phyloP scores from a whole-genome alignment of 169 alveolate species.

The Toxoplasma gondii region DNA sequence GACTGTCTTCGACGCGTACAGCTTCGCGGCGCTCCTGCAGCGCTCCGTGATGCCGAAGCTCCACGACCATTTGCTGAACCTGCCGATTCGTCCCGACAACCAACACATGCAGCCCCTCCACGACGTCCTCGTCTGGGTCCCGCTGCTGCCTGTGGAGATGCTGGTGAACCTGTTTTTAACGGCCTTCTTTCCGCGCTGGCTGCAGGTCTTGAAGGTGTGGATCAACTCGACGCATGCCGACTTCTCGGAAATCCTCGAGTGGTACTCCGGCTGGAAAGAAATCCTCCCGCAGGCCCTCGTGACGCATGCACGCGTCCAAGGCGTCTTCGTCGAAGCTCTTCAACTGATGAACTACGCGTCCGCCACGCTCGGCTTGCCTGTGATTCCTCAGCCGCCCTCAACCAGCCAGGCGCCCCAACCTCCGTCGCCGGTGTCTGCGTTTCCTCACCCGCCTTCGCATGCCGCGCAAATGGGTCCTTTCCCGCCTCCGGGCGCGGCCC shows the following conservation, averaged over 20 bases:
- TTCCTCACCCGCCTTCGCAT: neutral
- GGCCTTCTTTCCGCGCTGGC: conserved; percentile 52
- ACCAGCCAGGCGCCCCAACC: conserved; percentile 43
- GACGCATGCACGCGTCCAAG: conserved; percentile 28
- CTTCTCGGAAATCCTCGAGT: conserved; percentile 42
- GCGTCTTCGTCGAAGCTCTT: conserved; percentile 46
- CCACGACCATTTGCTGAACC: conserved; percentile 32
- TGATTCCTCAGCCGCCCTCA: neutral
- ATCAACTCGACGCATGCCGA: conserved; percentile 43
- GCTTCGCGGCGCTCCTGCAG: conserved; percentile 59
- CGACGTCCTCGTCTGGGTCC: conserved; percentile 69
- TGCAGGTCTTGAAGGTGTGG: conserved; percentile 59
- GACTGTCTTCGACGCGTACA: conserved; percentile 52
- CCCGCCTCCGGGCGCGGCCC: neutral
- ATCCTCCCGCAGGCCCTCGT: conserved; percentile 49
- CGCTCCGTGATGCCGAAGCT: conserved; percentile 70
- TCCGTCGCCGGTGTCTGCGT: neutral
- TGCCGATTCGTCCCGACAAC: conserved; percentile 59
- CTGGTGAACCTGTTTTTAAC: conserved; percentile 38
- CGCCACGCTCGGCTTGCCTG: conserved; percentile 22
- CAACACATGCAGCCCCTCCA: conserved; percentile 49
- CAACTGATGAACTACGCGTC: conserved; percentile 48
- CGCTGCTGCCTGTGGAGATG: conserved; percentile 61
- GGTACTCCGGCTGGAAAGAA: conserved; percentile 65
- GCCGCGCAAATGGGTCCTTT: neutral